These are phyloP conservation scores for Neolentinus lepideus DNA, from an alignment of 1,284 basidiomycete species.

Conservation along the genomic window DNA sequence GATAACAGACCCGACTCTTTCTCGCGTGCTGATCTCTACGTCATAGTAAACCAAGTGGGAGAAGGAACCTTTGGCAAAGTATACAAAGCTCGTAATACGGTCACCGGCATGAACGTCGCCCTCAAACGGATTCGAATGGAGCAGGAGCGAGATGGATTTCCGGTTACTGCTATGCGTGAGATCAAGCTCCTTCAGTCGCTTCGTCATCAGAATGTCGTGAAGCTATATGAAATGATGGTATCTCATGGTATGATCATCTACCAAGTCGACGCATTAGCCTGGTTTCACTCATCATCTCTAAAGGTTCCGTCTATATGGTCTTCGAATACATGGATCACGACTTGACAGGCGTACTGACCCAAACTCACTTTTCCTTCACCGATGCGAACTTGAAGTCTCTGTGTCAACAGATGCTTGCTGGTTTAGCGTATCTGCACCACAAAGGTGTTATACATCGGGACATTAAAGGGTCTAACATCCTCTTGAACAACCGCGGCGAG, in stretches of 20 bases:
- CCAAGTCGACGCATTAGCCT: neutral
- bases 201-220: conserved; percentile 85
- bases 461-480: conserved; percentile 97
- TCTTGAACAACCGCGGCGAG: conserved; percentile 90
- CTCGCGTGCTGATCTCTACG: conserved; percentile 64
- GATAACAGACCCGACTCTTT: neutral
- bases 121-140: conserved; percentile 99
- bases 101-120: conserved; percentile 76
- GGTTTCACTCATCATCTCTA: conserved; percentile 10
- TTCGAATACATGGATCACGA: conserved; percentile 99
- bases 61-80: conserved; percentile 99
- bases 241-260: conserved; percentile 67
- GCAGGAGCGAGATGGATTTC: conserved; percentile 95
- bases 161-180: conserved; percentile 97
- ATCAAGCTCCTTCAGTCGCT: conserved; percentile 95
- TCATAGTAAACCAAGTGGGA: conserved; percentile 90
- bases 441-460: conserved; percentile 96
- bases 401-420: conserved; percentile 90
- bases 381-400: conserved; percentile 92
- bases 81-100: conserved; percentile 89
- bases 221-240: conserved; percentile 96
- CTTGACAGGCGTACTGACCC: conserved; percentile 90
- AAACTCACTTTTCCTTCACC: conserved; percentile 81
- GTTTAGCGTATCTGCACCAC: conserved; percentile 90
- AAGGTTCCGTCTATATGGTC: conserved; percentile 97